Evolutionary conservation across 31 red algal species (phyloP).

Genomic region (Odonthalia washingtoniensis): DNA sequence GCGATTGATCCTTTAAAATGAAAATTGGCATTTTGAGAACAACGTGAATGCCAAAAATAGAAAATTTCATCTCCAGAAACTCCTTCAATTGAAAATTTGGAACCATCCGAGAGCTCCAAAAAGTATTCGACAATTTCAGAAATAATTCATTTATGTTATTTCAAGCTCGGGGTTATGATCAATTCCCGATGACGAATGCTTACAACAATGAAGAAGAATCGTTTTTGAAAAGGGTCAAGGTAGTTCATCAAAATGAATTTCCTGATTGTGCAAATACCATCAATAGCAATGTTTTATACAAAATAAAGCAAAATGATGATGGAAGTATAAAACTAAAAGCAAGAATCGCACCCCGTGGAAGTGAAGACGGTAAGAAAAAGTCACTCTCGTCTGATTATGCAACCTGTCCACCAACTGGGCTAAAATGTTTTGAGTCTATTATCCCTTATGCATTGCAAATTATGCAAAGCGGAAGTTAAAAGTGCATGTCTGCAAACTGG

Average conservation of each 20-base stretch:
- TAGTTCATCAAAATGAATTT: constrained; percentile 1
- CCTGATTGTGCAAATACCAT: constrained; percentile 3
- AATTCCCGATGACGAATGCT: neutral
- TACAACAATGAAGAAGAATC: neutral
- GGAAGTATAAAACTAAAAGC: neutral
- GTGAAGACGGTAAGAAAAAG: constrained; percentile 11
- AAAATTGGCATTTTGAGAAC: no score
- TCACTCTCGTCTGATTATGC: constrained; percentile 1
- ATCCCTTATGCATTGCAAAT: neutral
- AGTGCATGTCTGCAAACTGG: constrained; percentile 48
- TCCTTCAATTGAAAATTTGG: no score
- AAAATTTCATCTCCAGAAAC: no score
- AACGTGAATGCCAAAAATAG: no score
- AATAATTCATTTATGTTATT: neutral
- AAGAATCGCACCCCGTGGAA: constrained; percentile 29
- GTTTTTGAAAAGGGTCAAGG: constrained; percentile 2
- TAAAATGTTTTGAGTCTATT: constrained; percentile 23
- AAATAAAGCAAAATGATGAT: constrained; percentile 1
- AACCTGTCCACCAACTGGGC: constrained; percentile 12
- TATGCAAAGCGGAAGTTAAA: constrained; percentile 15
- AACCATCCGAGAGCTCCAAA: neutral
- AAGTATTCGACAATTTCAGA: neutral
- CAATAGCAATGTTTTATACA: neutral
- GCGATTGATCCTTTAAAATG: no score
- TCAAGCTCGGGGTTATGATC: neutral